Evolutionary conservation across 768 basidiomycete genomes (phyloP).

Genomic region (Lentinula detonsa): DNA sequence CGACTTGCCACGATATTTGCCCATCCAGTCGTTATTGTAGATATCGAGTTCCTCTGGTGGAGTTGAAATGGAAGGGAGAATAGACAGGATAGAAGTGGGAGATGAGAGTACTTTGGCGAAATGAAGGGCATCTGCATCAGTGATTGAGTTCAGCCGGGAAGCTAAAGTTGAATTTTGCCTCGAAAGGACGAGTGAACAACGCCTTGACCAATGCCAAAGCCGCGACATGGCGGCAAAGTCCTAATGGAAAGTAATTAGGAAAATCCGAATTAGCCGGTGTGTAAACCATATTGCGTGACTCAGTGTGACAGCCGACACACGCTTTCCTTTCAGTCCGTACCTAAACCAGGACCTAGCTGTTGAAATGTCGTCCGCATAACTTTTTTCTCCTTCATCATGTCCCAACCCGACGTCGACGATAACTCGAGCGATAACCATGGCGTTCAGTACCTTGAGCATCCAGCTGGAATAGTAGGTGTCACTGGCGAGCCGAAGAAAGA

Average conservation of each 20-base stretch:
- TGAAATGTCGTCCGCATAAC: constrained; percentile 4
- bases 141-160: constrained; percentile 40
- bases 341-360: not conserved
- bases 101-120: constrained; percentile 59
- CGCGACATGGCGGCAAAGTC: not conserved
- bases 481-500: constrained; percentile 6
- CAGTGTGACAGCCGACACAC: not conserved
- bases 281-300: not conserved
- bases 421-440: constrained; percentile 24
- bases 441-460: constrained; percentile 15
- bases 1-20: constrained; percentile 83
- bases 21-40: constrained; percentile 95
- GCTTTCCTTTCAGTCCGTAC: not conserved
- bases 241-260: not conserved
- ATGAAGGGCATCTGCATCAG: constrained; percentile 54
- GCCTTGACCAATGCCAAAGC: not conserved
- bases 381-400: constrained; percentile 14
- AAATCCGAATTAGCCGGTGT: not conserved
- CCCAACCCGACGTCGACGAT: constrained; percentile 24
- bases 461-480: constrained; percentile 16
- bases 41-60: constrained; percentile 60
- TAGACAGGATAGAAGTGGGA: constrained; percentile 58
- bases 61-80: constrained; percentile 43
- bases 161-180: constrained; percentile 13
- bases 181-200: constrained; percentile 7